Evolutionary conservation across 176 grass and related monocot species (phyloP), one percentile per base, ranked within the genome.

Genomic region (Triticum turgidum): DNA sequence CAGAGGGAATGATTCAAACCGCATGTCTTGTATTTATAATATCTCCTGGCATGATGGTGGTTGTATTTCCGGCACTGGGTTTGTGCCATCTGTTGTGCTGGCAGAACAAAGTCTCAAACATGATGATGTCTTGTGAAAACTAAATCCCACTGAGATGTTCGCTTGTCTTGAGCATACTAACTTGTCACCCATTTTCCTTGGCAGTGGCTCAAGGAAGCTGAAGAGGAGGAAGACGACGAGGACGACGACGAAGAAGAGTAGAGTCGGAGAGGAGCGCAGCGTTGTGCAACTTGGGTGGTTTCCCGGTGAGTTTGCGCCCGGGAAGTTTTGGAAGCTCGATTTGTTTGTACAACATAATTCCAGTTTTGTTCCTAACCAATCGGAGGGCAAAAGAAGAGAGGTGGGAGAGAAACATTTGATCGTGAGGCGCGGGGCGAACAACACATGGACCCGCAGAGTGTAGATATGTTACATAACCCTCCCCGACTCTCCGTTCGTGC

Each of bases 151-250:
- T 4, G 44, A 45, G 44, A 12, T 13, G 11, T 11, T 2, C 1
- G 21, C 66, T 42, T 78, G 13, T 27, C 2, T 74, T 11, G 0
- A n/a, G 17, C 9, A 42, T 73, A 58, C 44, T 47, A 4, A 70
- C 59, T n/a, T 44, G 29, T 66, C 9, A 63, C 1, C 7, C 24
- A 71, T 77, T 64, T 80, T 68, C 58, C 20, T 37, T 41, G 15
- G 51, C 83, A 94, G 92, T 97, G 90, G 94, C 94, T 97, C 6
- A 94, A 90, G 76, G 83, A 92, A 83, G 92, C 94, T 66, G 79
- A 93, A 65, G 94, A 94, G 86, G 94, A 96, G 65, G 91, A 94
- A 0, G 89, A 90, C 14, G 73, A 52, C 4, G 45, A 76, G 3
- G 91, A 97, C 1, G 4, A 76, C 1, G 91, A 97, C 18, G 94